These are phyloP conservation scores for Tremellales sp. DNA, from an alignment of 1,284 basidiomycete genomes.

Conservation along the genomic window DNA sequence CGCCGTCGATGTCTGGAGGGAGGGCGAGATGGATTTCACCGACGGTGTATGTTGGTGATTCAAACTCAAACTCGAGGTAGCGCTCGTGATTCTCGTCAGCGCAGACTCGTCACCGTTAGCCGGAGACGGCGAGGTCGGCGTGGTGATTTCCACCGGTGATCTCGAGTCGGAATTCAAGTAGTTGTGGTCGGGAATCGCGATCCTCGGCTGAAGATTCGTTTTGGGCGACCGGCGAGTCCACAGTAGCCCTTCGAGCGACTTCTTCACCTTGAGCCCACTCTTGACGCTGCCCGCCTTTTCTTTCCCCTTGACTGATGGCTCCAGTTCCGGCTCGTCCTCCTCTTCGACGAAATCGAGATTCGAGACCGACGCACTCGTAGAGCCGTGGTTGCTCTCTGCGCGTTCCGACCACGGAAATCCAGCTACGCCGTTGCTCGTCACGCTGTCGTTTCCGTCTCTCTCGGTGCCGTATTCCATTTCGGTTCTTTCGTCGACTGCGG, in stretches of 20 bases:
- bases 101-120: not conserved
- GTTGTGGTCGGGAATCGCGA: conserved; percentile 5
- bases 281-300: conserved; percentile 33
- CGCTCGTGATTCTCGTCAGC: conserved; percentile 1
- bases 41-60: not conserved
- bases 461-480: no score
- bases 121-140: conserved; percentile 9
- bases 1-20: no score
- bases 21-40: not conserved
- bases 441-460: no score
- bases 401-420: conserved; percentile 3
- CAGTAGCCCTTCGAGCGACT: conserved; percentile 23
- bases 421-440: no score
- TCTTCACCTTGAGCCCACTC: conserved; percentile 20
- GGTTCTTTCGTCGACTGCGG: no score
- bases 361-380: conserved; percentile 11
- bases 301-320: conserved; percentile 24
- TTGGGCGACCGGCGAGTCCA: no score
- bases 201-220: conserved; percentile 17
- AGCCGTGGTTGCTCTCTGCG: not conserved
- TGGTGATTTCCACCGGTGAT: conserved; percentile 12
- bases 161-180: no score
- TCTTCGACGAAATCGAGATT: conserved; percentile 7
- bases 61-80: conserved; percentile 1
- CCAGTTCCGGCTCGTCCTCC: conserved; percentile 4